Conservation (phyloP, 305 asterid species). For the Lippia alba region DNA sequence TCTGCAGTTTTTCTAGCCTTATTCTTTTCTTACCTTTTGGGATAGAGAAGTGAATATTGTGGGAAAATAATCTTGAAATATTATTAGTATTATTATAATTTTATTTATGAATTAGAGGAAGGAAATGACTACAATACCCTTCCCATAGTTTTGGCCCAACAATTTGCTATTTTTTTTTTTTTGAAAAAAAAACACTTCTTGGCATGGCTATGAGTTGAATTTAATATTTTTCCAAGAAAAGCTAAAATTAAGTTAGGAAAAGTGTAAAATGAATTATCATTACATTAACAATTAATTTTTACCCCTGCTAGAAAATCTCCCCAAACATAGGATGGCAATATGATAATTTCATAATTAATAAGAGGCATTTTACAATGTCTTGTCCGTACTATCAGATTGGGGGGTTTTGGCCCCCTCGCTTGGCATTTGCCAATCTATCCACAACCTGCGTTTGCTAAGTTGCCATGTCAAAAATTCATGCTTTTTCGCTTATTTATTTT, state of each 20-base stretch:
- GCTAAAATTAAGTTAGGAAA: no score
- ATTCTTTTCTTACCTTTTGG: slow-evolving; percentile 27
- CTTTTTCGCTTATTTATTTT: background rate
- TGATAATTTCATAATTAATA: background rate
- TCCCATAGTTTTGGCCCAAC: no score
- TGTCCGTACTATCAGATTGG: background rate
- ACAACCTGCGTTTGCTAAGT: background rate
- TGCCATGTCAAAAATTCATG: slow-evolving; percentile 17
- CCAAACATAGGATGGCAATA: background rate
- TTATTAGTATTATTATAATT: no score
- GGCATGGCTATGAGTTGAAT: no score
- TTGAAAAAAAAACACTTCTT: no score
- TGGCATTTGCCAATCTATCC: slow-evolving; percentile 11
- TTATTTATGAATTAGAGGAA: no score
- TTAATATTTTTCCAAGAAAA: no score
- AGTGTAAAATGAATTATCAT: no score
- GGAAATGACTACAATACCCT: slow-evolving; percentile 23
- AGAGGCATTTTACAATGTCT: background rate
- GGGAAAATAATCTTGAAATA: background rate
- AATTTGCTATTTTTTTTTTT: no score
- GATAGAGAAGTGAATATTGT: slow-evolving; percentile 1
- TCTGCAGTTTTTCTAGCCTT: background rate
- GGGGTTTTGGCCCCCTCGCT: background rate
- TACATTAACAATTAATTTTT: no score
- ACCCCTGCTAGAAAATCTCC: no score